Conservation (phyloP, 2,329 filamentous ascomycete genomes). For the Dendryphion nanum region DNA sequence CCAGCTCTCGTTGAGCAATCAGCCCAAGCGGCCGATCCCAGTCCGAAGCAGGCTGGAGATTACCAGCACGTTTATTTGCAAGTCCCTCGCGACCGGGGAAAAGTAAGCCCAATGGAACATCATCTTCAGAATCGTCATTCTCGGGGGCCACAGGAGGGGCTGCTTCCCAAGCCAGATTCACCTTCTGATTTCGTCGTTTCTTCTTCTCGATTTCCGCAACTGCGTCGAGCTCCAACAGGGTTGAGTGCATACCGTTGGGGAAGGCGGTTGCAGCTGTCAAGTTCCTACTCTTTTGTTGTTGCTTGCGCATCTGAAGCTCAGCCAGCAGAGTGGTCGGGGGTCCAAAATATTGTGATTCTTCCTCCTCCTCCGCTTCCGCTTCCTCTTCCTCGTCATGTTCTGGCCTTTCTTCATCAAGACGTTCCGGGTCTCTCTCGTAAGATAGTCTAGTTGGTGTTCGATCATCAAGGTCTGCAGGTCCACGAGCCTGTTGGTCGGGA, state of each 20-base stretch:
- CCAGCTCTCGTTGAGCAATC: slow-evolving; percentile 77
- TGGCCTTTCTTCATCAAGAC: slow-evolving; percentile 10
- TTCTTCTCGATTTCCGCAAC: slow-evolving; percentile 82
- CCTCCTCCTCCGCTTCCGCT: slow-evolving; percentile 43
- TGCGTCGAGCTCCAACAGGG: slow-evolving; percentile 84
- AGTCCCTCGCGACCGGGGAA: slow-evolving; percentile 60
- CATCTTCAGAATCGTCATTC: slow-evolving; percentile 60
- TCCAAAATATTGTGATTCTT: slow-evolving; percentile 56
- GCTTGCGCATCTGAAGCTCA: slow-evolving; percentile 87
- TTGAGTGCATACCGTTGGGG: slow-evolving; percentile 84
- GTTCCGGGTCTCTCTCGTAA: slow-evolving; percentile 10
- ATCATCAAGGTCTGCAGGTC: slow-evolving; percentile 20
- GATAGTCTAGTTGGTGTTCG: slow-evolving; percentile 13
- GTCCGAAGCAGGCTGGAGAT: slow-evolving; percentile 40
- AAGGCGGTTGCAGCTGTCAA: slow-evolving; percentile 62
- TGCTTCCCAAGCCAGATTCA: slow-evolving; percentile 90
- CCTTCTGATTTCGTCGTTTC: slow-evolving; percentile 69
- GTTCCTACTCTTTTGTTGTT: slow-evolving; percentile 79
- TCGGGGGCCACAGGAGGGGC: slow-evolving; percentile 42
- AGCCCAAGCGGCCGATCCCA: slow-evolving; percentile 68
- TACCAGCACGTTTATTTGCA: slow-evolving; percentile 47
- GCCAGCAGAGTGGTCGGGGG: slow-evolving; percentile 87
- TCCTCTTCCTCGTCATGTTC: slow-evolving; percentile 34
- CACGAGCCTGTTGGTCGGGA: slow-evolving; percentile 28
- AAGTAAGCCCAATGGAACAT: slow-evolving; percentile 83